These are phyloP conservation scores for Pseudozyma thailandica DNA, from an alignment of 1,284 basidiomycete genomes.

Conservation along the genomic window DNA sequence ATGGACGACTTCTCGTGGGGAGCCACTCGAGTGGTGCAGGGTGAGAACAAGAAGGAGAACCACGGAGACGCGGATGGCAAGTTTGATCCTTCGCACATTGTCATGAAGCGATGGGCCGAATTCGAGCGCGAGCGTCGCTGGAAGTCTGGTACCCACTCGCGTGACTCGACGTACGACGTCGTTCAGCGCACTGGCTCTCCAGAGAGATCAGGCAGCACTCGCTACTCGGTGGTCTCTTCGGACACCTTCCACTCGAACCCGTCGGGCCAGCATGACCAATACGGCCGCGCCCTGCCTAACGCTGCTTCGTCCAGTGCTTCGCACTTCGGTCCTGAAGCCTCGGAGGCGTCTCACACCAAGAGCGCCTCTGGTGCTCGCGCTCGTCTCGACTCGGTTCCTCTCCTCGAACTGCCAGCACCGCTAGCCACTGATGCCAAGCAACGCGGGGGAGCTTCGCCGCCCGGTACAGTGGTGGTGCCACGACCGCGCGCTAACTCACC, in stretches of 20 bases:
- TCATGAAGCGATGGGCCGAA: slow-evolving; percentile 99
- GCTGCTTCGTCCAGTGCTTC: slow-evolving; percentile 25
- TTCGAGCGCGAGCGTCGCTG: slow-evolving; percentile 95
- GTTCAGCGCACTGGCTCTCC: slow-evolving; percentile 55
- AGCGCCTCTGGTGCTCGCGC: slow-evolving; percentile 52
- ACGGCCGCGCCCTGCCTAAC: slow-evolving; percentile 41
- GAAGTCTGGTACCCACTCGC: slow-evolving; percentile 84
- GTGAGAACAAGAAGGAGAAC: slow-evolving; percentile 63
- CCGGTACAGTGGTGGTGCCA: slow-evolving; percentile 48
- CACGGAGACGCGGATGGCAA: slow-evolving; percentile 75
- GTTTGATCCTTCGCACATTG: slow-evolving; percentile 94
- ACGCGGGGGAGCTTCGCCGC: slow-evolving; percentile 32
- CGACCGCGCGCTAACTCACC: slow-evolving; percentile 51
- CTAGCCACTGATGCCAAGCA: slow-evolving; percentile 61
- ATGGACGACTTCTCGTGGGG: slow-evolving; percentile 70
- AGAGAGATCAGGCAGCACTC: slow-evolving; percentile 59
- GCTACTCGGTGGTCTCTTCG: slow-evolving; percentile 58
- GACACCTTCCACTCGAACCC: slow-evolving; percentile 60
- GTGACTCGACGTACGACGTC: slow-evolving; percentile 79
- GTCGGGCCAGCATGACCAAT: slow-evolving; percentile 44
- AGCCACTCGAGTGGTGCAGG: slow-evolving; percentile 68
- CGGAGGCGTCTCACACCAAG: slow-evolving; percentile 54
- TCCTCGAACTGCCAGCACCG: slow-evolving; percentile 66
- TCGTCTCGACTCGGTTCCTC: slow-evolving; percentile 62
- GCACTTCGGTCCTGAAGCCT: slow-evolving; percentile 34